These are phyloP conservation scores for Starmerella sp. DNA, from an alignment of 805 yeast genomes.

Conservation along the genomic window DNA sequence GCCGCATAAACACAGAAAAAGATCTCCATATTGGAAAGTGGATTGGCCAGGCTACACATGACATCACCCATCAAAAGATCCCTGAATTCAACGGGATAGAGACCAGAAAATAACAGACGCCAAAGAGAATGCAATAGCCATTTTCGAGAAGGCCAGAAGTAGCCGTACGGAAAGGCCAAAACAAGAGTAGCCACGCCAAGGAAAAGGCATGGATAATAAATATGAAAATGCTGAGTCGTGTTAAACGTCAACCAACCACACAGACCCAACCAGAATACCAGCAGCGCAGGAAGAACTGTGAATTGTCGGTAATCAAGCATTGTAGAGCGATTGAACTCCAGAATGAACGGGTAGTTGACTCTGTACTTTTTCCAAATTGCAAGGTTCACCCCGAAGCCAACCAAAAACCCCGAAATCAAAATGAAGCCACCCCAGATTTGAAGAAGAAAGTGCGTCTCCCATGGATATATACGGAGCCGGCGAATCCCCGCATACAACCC, in stretches of 20 bases:
- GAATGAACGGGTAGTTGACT: slow-evolving; percentile 83
- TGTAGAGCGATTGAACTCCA: slow-evolving; percentile 67
- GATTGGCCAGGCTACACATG: slow-evolving; percentile 75
- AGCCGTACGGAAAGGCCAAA: slow-evolving; percentile 51
- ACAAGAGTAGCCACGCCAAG: slow-evolving; percentile 42
- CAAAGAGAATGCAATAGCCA: slow-evolving; percentile 68
- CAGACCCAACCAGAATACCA: slow-evolving; percentile 46
- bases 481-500: slow-evolving; percentile 44
- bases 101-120: slow-evolving; percentile 68
- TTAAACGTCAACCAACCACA: slow-evolving; percentile 70
- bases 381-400: slow-evolving; percentile 59
- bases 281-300: slow-evolving; percentile 50
- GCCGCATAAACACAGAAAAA: slow-evolving; percentile 68
- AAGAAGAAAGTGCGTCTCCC: slow-evolving; percentile 50
- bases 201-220: slow-evolving; percentile 72
- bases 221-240: slow-evolving; percentile 44
- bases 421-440: slow-evolving; percentile 94
- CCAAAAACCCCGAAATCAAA: slow-evolving; percentile 45
- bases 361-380: slow-evolving; percentile 60
- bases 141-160: slow-evolving; percentile 51
- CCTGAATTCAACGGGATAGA: slow-evolving; percentile 88
- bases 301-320: slow-evolving; percentile 57
- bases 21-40: slow-evolving; percentile 73
- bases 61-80: slow-evolving; percentile 93
- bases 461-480: slow-evolving; percentile 31